Evolutionary conservation across 345 rosid species (phyloP), one percentile per base, ranked within the genome.

Genomic region (Eucalyptus melliodora): DNA sequence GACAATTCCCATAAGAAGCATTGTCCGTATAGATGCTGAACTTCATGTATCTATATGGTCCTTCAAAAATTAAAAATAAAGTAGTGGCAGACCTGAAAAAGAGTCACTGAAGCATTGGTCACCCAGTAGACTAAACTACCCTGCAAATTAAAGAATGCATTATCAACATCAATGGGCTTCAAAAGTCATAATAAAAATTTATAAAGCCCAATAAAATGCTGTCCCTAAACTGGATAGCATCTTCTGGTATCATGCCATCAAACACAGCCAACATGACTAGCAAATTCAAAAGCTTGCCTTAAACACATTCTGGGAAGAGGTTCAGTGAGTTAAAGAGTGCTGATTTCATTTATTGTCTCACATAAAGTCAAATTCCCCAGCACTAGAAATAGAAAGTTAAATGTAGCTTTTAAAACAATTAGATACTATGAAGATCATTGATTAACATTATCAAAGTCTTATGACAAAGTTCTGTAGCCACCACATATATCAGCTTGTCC

Each of bases 121-220:
- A 94, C 89, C 99, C 99, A 97, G 90, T 97, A 97, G 50, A 97
- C 94, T 89, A 96, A 95, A 92, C 98, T 96, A 91, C 98, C 99
- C 99, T 96, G 93, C 91, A 86, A 86, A 86, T 62, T 31, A 89
- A 56, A 34, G 72, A 85, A 24, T 13, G n/a, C 50, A 50, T 24
- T 31, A 31, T 86, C 27, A 86, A 86, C 27, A 37, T 77, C 83
- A 40, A 40, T 37, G 83, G 47, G 27, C 83, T 21, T 77, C 5
- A 77, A 42, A 77, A 77, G 30, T 77, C 83, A 21, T 40, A 11
- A 40, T 37, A 21, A 40, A 77, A 77, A 3, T 77, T 77, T 40
- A 37, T 77, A 40, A 11, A 77, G 16, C 82, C 82, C 26, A 37
- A 72, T 72, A 72, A 19, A 72, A 37, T 72, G 82, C 45, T 6